Evolutionary conservation across 1,284 basidiomycete species (phyloP).

Genomic region (Grifola frondosa): DNA sequence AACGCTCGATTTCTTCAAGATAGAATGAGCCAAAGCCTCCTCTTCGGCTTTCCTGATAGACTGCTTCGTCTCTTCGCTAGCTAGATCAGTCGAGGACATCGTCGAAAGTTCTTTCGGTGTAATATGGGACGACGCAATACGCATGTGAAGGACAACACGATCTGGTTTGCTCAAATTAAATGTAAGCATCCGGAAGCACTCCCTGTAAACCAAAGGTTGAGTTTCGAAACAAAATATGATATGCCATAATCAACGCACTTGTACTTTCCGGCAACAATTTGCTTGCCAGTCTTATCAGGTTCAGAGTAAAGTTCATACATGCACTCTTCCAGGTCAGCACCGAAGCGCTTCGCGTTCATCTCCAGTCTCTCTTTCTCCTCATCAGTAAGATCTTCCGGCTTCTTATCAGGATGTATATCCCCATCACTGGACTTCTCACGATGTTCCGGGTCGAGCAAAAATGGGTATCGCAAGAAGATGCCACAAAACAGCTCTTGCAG

Average conservation of each 20-base stretch:
- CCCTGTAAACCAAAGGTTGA: constrained; percentile 44
- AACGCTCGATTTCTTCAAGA: constrained; percentile 65
- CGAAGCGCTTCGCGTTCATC: constrained; percentile 56
- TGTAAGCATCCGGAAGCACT: constrained; percentile 79
- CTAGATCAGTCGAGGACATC: constrained; percentile 84
- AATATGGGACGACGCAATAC: constrained; percentile 67
- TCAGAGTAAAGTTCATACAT: constrained; percentile 73
- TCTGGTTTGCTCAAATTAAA: constrained; percentile 80
- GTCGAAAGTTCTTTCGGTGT: constrained; percentile 68
- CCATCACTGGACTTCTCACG: constrained; percentile 30
- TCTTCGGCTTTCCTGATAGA: constrained; percentile 78
- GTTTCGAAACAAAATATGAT: neutral
- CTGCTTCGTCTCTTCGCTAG: constrained; percentile 78
- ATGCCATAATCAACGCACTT: constrained; percentile 55
- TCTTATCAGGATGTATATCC: constrained; percentile 22
- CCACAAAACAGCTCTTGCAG: constrained; percentile 65
- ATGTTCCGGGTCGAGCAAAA: constrained; percentile 38
- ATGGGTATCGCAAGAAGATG: constrained; percentile 68
- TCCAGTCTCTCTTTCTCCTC: constrained; percentile 57
- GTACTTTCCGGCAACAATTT: constrained; percentile 70
- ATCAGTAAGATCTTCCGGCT: constrained; percentile 43
- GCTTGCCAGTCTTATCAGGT: constrained; percentile 71
- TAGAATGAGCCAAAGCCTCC: constrained; percentile 79
- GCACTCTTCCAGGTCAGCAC: constrained; percentile 66
- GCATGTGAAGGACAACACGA: constrained; percentile 69